Percentiles rank a stretch among this genome's conserved stretches.
phyloP scores from a whole-genome alignment of 176 grass and related monocot genomes.

The Zizania latifolia region DNA sequence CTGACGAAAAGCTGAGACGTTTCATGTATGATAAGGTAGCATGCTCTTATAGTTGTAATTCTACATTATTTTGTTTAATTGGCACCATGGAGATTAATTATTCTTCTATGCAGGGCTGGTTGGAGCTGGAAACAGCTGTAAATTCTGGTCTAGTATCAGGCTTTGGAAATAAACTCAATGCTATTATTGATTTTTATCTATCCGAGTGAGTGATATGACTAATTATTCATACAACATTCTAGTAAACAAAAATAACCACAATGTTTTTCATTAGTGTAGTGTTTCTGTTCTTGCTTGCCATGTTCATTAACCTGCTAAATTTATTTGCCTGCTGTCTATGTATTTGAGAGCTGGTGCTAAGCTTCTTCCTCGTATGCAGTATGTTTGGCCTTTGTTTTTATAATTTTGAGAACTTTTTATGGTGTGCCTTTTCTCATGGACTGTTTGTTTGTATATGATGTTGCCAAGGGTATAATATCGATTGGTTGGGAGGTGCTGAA shows the following conservation, averaged over 20 bases:
- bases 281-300: conserved; percentile 1
- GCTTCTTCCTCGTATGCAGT: neutral
- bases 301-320: conserved; percentile 5
- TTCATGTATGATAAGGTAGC: conserved; percentile 75
- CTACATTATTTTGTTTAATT: conserved; percentile 16
- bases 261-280: neutral
- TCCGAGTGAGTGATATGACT: conserved; percentile 54
- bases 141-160: conserved; percentile 47
- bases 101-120: conserved; percentile 51
- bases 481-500: neutral
- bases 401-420: neutral
- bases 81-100: neutral
- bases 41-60: conserved; percentile 26
- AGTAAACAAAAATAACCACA: neutral
- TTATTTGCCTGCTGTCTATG: neutral
- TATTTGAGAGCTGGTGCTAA: neutral
- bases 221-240: neutral
- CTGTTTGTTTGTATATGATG: neutral
- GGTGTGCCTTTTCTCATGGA: neutral
- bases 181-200: conserved; percentile 68
- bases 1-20: conserved; percentile 64
- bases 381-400: neutral
- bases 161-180: conserved; percentile 62
- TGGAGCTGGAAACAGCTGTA: conserved; percentile 62
- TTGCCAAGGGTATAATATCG: neutral